Base-by-base conservation (phyloP, 2,329 filamentous ascomycete genomes). In the Fusarium chaquense region DNA sequence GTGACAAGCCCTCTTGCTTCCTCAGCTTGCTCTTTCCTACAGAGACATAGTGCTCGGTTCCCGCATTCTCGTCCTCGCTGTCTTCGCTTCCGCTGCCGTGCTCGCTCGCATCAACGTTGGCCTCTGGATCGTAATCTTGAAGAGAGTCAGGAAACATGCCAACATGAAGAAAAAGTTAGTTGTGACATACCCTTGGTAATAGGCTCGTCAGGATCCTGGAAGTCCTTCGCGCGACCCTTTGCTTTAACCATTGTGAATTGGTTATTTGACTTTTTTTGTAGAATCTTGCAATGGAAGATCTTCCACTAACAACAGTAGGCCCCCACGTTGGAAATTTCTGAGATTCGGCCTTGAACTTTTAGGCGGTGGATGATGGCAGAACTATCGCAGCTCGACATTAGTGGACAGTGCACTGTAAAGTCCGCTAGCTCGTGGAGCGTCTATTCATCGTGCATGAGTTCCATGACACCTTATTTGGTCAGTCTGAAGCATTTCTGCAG, bases 1-100 rank as follows among this genome's bases (percentile, higher is more conserved):
- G 83, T 0, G 87, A 81, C 20, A 90, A 81, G 26, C 86, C 85
- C 35, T 93, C 89, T 61, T 89, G 89, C 76, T 93, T 90, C 69
- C 93, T 89, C 71, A 98, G 83, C 78, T 92, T 95, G 82, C 91
- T 96, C 84, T 94, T 96, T 22, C 90, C 91, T 33, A 97, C 93
- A 54, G 86, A 81, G 44, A 92, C 87, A 77, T 98, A 98, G 78
- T 98, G 95, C 75, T 97, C 95, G 33, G 94, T 91, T 22, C 91
- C 93, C 13, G 85, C 84, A 64, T 87, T 81, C 49, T 84, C 84
- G 30, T 85, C 82, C 7, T 81, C 82, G 73, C 84, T 84, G 18
- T 80, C 83, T 20, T 82, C 83, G 69, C 82, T 85, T 32, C 79
- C 84, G 45, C 85, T 87, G 52, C 83, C 86, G 16, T 78, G 84